Conservation (phyloP, 495 filamentous ascomycete genomes). For the Articulospora tetracladia region DNA sequence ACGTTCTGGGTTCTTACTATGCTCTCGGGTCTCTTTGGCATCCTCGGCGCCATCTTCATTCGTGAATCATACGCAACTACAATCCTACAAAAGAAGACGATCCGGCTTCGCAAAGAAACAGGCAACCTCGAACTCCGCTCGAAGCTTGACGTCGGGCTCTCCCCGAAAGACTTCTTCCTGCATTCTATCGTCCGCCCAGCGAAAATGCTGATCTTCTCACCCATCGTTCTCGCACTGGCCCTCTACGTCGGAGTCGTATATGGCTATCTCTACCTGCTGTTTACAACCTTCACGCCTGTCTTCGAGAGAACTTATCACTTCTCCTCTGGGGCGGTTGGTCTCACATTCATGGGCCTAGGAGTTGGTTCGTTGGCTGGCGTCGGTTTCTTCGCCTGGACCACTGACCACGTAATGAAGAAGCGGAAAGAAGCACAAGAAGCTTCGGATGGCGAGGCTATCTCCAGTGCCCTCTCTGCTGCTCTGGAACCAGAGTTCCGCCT, state of each 20-base stretch:
- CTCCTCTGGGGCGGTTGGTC: constrained; percentile 56
- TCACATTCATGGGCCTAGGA: constrained; percentile 63
- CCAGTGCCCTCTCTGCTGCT: constrained; percentile 5
- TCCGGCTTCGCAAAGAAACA: constrained; percentile 36
- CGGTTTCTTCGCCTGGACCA: constrained; percentile 11
- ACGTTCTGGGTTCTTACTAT: constrained; percentile 44
- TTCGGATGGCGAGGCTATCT: neutral
- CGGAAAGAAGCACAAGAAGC: constrained; percentile 5
- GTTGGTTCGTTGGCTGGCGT: constrained; percentile 53
- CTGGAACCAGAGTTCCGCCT: constrained; percentile 42
- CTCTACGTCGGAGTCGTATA: constrained; percentile 61
- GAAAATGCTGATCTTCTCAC: constrained; percentile 53
- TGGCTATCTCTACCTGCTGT: constrained; percentile 68
- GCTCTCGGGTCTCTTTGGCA: constrained; percentile 2
- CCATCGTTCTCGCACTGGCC: constrained; percentile 54
- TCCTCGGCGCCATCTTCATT: constrained; percentile 31
- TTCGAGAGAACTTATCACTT: constrained; percentile 60
- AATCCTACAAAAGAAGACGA: constrained; percentile 29
- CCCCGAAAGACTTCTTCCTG: constrained; percentile 43
- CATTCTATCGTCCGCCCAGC: constrained; percentile 52
- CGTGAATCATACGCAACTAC: constrained; percentile 35
- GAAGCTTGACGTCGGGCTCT: constrained; percentile 46
- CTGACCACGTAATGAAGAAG: constrained; percentile 8
- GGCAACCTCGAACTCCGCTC: constrained; percentile 41
- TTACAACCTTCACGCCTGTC: constrained; percentile 62